These are phyloP conservation scores for Wakefieldia striispora DNA, from an alignment of 768 basidiomycete genomes.

Conservation along the genomic window DNA sequence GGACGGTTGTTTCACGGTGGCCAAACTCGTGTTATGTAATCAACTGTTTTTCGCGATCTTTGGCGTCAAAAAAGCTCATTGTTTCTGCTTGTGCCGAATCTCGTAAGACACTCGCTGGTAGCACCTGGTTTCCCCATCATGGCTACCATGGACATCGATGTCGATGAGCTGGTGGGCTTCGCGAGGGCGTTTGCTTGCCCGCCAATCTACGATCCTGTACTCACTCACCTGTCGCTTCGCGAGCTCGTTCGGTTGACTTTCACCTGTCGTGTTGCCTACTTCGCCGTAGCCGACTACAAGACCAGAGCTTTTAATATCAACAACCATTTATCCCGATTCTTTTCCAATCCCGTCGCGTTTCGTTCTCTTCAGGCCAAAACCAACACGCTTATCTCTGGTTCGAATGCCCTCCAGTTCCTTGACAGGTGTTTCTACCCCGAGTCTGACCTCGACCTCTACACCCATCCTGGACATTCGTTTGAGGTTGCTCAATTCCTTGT, in stretches of 20 bases:
- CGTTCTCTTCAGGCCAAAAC: conserved; percentile 42
- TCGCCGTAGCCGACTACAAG: conserved; percentile 20
- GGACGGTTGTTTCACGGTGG: too few relatives aligned
- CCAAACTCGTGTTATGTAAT: too few relatives aligned
- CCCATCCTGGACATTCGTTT: conserved; percentile 28
- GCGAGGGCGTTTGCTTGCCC: conserved; percentile 10
- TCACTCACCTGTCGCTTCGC: conserved; percentile 23
- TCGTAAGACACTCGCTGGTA: too few relatives aligned
- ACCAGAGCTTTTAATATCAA: conserved; percentile 35
- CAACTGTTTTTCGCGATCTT: too few relatives aligned
- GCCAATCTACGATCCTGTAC: conserved; percentile 23
- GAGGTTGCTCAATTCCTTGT: conserved; percentile 38
- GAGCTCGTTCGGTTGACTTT: conserved; percentile 22
- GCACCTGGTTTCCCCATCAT: too few relatives aligned
- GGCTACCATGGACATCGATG: too few relatives aligned
- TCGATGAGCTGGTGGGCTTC: too few relatives aligned
- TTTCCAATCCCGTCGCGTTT: conserved; percentile 37
- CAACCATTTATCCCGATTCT: conserved; percentile 35
- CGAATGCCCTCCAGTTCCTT: conserved; percentile 52
- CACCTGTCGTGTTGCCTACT: conserved; percentile 18
- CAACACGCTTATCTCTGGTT: conserved; percentile 51
- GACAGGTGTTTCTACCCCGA: conserved; percentile 41
- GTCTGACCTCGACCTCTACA: conserved; percentile 54
- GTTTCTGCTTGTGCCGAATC: too few relatives aligned
- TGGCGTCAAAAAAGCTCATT: too few relatives aligned